Evolutionary conservation across 768 basidiomycete genomes (phyloP).

Genomic region (Boletus rubroflammeus): DNA sequence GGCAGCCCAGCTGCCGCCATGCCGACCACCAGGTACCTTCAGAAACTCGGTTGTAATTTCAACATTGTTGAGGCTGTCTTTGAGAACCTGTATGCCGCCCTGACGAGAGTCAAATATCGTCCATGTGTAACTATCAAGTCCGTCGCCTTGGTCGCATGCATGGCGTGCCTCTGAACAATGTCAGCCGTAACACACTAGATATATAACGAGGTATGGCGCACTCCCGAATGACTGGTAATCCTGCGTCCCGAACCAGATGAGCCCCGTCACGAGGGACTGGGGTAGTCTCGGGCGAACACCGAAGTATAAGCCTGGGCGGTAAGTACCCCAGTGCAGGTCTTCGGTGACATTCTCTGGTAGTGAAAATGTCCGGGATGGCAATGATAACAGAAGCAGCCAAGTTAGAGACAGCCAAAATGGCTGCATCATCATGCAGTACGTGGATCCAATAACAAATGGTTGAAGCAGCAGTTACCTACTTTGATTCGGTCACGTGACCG

Average conservation of each 20-base stretch:
- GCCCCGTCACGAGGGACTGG: constrained; percentile 86
- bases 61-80: constrained; percentile 81
- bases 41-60: constrained; percentile 80
- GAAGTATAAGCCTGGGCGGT: constrained; percentile 93
- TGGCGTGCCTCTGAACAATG: constrained; percentile 63
- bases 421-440: constrained; percentile 14
- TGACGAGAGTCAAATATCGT: constrained; percentile 81
- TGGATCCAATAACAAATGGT: neutral
- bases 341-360: constrained; percentile 34
- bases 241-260: constrained; percentile 92
- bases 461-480: neutral
- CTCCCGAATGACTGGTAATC: constrained; percentile 71
- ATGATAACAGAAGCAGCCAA: constrained; percentile 28
- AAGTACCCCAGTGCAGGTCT: constrained; percentile 66
- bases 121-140: constrained; percentile 80
- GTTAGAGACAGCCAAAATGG: too few relatives aligned
- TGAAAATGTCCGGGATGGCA: constrained; percentile 18
- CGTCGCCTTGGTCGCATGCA: constrained; percentile 85
- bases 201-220: constrained; percentile 35
- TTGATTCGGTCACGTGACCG: neutral
- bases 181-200: neutral
- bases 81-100: constrained; percentile 81
- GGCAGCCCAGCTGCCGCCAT: constrained; percentile 88
- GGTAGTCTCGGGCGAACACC: constrained; percentile 83
- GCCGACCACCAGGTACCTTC: constrained; percentile 76